phyloP scores from a whole-genome alignment of 306 rosid species.

The Citrullus colocynthis region DNA sequence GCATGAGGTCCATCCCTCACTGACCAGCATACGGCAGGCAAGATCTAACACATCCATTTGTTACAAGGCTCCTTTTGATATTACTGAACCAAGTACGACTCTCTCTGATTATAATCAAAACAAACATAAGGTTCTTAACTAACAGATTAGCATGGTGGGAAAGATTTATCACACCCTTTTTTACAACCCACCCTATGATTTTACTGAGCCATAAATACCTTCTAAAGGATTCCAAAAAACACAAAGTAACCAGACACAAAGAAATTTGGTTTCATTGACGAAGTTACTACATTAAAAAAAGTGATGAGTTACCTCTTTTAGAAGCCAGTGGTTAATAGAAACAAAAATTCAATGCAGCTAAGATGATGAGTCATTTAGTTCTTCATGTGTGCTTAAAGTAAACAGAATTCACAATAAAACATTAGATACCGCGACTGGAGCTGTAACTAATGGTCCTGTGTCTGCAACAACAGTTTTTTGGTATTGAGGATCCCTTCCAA shows the following conservation, averaged over 20 bases:
- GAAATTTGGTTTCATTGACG: background rate
- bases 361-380: background rate
- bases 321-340: background rate
- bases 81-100: background rate
- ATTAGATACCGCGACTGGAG: conserved; percentile 63
- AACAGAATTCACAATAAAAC: conserved; percentile 2
- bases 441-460: conserved; percentile 50
- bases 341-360: background rate
- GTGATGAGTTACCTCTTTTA: background rate
- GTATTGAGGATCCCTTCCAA: conserved; percentile 75
- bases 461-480: conserved; percentile 60
- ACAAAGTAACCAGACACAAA: background rate
- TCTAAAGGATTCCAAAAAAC: background rate
- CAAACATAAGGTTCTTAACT: background rate
- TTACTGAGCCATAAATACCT: background rate
- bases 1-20: background rate
- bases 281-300: background rate
- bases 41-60: background rate
- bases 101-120: background rate
- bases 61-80: background rate
- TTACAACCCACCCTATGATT: background rate
- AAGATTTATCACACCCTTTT: background rate
- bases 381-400: conserved; percentile 11
- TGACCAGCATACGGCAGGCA: background rate
- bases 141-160: background rate